phyloP scores from a whole-genome alignment of 1,139 yeast genomes.

The Zhuliangozyma parablackwelliae region DNA sequence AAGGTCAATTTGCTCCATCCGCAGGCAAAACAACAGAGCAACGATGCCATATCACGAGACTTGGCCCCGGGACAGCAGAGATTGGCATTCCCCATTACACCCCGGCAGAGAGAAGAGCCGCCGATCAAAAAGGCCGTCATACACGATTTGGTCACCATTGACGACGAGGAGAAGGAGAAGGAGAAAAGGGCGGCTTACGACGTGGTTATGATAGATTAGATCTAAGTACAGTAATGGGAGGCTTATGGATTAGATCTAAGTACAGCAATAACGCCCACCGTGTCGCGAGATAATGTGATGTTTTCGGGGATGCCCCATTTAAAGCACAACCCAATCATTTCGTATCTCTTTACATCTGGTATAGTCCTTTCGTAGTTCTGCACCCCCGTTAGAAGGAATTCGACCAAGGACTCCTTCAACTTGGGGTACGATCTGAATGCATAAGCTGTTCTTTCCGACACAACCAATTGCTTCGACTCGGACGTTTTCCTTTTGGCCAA shows the following conservation, averaged over 20 bases:
- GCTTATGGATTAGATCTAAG: constrained; percentile 9
- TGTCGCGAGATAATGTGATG: constrained; percentile 20
- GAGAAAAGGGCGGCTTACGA: not conserved
- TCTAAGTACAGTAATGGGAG: not conserved
- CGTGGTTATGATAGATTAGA: too few relatives aligned
- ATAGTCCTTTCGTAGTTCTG: constrained; percentile 27
- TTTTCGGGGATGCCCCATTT: constrained; percentile 21
- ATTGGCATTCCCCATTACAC: constrained; percentile 19
- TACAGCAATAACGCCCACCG: constrained; percentile 31
- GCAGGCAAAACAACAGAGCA: constrained; percentile 5
- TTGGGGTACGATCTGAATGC: constrained; percentile 6
- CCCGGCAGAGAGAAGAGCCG: constrained; percentile 8
- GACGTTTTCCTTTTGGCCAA: constrained; percentile 5
- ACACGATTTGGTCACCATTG: constrained; percentile 27
- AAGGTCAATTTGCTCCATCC: constrained; percentile 29
- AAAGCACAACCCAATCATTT: constrained; percentile 25
- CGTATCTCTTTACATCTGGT: constrained; percentile 28
- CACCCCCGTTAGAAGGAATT: constrained; percentile 28
- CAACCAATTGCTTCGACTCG: constrained; percentile 1
- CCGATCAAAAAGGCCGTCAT: constrained; percentile 32
- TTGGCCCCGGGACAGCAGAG: constrained; percentile 39
- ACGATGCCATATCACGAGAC: constrained; percentile 7
- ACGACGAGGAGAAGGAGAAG: constrained; percentile 10
- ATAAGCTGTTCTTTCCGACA: constrained; percentile 5
- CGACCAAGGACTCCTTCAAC: constrained; percentile 8